Base-by-base conservation (phyloP, 1,139 yeast genomes). In the Debaryomyces nepalensis region DNA sequence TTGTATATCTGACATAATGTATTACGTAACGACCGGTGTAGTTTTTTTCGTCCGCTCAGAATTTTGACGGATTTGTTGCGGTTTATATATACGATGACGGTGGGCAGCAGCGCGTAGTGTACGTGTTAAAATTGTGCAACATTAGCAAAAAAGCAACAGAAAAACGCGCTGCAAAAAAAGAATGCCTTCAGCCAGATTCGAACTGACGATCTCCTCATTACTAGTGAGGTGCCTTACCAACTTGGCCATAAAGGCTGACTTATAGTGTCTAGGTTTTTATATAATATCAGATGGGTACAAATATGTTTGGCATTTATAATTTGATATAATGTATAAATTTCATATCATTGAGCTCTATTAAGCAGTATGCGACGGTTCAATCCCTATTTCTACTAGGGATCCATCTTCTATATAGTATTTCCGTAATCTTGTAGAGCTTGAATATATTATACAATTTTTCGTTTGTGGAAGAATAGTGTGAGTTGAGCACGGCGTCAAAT, bases 141-240 rank as follows among this genome's bases (percentile, higher is more conserved):
- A 16, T 11, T 7, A 9, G 16, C 8, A 8, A 26, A n/a, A 26
- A 26, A 22, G 27, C 26, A 11, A 20, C 18, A 23, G 32, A 1
- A 26, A 26, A 26, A 5, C 16, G 16, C 29, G 29, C 16, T 14
- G 14, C 5, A 31, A 32, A 55, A 66, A 70, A 66, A 49, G 51
- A 53, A 51, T 81, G 86, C 86, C 83, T 79, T 77, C 82, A 79
- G 79, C 81, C 86, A 81, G 87, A 81, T 70, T 82, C 83, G 88
- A 82, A 82, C 87, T 82, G 87, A 79, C 82, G 88, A 82, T 83
- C 88, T 82, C 85, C 81, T 81, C 88, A 82, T 82, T 82, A 82
- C 87, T 82, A 83, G 89, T 82, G 87, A 81, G 80, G 85, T 84
- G 87, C 87, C 88, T 82, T 82, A 82, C 88, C 88, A 82, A 81